Percentiles rank a stretch among this genome's conserved stretches.
Conservation (phyloP, 2,329 filamentous ascomycete genomes). For the Sphaerostilbella broomeana region DNA sequence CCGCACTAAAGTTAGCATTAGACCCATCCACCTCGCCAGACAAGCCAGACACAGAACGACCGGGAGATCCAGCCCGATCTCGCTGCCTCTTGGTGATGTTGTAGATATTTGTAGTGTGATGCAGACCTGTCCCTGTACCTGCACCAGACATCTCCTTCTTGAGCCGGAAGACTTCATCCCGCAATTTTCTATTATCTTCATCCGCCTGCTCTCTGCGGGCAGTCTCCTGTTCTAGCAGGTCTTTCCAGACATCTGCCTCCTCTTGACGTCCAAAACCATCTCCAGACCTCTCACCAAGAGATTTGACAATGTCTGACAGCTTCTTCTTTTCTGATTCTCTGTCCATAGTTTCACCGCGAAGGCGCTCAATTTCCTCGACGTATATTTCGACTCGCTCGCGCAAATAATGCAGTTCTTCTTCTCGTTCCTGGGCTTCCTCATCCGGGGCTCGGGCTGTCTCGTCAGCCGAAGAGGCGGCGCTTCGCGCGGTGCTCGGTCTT, state of each 20-base stretch:
- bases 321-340: conserved; percentile 82
- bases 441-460: conserved; percentile 50
- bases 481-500: conserved; percentile 53
- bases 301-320: conserved; percentile 70
- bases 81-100: conserved; percentile 51
- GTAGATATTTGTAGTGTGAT: conserved; percentile 60
- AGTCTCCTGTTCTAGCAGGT: conserved; percentile 87
- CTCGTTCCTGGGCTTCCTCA: conserved; percentile 59
- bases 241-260: conserved; percentile 84
- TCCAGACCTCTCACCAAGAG: conserved; percentile 42
- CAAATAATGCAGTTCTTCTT: conserved; percentile 80
- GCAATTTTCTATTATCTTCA: conserved; percentile 75
- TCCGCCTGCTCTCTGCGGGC: conserved; percentile 83
- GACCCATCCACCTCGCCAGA: conserved; percentile 46
- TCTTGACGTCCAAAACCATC: conserved; percentile 50
- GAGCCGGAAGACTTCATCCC: conserved; percentile 75
- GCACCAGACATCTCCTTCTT: conserved; percentile 47
- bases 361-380: conserved; percentile 73
- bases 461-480: conserved; percentile 50
- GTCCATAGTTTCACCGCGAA: conserved; percentile 68
- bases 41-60: conserved; percentile 42
- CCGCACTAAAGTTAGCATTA: conserved; percentile 47
- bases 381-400: conserved; percentile 82
- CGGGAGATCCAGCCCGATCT: conserved; percentile 39
- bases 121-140: conserved; percentile 32